These are phyloP conservation scores for Gentiana macrophylla DNA, from an alignment of 257 asterid genomes.

Conservation along the genomic window DNA sequence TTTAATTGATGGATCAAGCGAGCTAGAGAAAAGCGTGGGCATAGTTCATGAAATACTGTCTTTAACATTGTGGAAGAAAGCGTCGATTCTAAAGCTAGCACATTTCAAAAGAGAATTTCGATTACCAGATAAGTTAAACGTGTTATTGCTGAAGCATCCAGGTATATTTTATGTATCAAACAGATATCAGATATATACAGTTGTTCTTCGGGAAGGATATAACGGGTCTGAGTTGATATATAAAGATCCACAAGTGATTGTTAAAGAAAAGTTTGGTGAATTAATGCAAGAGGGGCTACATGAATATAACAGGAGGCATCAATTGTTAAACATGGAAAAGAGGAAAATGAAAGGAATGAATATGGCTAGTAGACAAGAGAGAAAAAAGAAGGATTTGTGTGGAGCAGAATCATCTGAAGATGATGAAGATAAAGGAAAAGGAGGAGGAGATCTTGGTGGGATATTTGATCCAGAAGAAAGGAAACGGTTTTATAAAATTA, in stretches of 20 bases:
- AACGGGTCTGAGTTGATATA: slow-evolving; percentile 54
- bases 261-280: slow-evolving; percentile 85
- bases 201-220: slow-evolving; percentile 76
- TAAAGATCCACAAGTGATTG: slow-evolving; percentile 69
- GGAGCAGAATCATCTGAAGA: slow-evolving; percentile 18
- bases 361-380: slow-evolving; percentile 22
- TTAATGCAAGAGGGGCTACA: slow-evolving; percentile 88
- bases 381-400: slow-evolving; percentile 11
- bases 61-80: slow-evolving; percentile 74
- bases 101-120: slow-evolving; percentile 75
- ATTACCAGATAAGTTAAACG: slow-evolving; percentile 61
- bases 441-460: slow-evolving; percentile 61
- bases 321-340: slow-evolving; percentile 60
- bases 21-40: slow-evolving; percentile 63
- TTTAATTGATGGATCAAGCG: slow-evolving; percentile 48
- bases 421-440: slow-evolving; percentile 6
- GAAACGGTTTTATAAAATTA: slow-evolving; percentile 59
- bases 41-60: slow-evolving; percentile 74
- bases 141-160: slow-evolving; percentile 72
- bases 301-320: slow-evolving; percentile 65
- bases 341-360: slow-evolving; percentile 47
- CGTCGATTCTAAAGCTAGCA: slow-evolving; percentile 52
- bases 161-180: slow-evolving; percentile 81
- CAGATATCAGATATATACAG: slow-evolving; percentile 57
- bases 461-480: slow-evolving; percentile 85